These are phyloP conservation scores for Mallotus nudiflorus DNA, from an alignment of 345 rosid genomes.

Conservation along the genomic window DNA sequence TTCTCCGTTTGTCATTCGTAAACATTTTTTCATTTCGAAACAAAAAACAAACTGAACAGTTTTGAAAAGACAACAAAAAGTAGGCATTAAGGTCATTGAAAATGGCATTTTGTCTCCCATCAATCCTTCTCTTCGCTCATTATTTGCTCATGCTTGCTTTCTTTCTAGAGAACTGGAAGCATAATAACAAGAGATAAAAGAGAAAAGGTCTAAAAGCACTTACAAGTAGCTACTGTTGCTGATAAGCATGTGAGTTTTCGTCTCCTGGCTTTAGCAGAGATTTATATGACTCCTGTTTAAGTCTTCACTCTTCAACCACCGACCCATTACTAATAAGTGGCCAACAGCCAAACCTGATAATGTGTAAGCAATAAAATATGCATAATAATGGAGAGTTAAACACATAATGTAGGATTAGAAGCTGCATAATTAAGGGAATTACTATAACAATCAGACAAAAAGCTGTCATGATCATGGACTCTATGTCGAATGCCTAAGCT, in stretches of 20 bases:
- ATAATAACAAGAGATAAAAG: conserved; percentile 16
- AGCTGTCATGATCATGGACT: conserved; percentile 40
- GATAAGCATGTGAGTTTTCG: conserved; percentile 22
- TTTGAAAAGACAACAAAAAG: conserved; percentile 46
- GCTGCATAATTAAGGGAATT: conserved; percentile 17
- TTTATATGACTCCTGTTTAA: conserved; percentile 11
- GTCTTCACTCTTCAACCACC: conserved; percentile 9
- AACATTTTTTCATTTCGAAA: conserved; percentile 16
- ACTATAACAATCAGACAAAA: conserved; percentile 38
- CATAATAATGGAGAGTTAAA: conserved; percentile 28
- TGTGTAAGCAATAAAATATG: conserved; percentile 35
- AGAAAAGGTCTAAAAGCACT: conserved; percentile 19
- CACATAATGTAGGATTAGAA: conserved; percentile 17
- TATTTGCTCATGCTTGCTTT: conserved; percentile 21
- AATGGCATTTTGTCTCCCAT: conserved; percentile 37
- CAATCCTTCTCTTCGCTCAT: conserved; percentile 21
- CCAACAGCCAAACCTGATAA: conserved; percentile 54
- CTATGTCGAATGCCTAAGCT: conserved; percentile 47
- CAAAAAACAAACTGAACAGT: conserved; percentile 20
- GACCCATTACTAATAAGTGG: conserved; percentile 43
- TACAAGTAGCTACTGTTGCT: conserved; percentile 22
- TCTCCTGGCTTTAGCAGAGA: conserved; percentile 14
- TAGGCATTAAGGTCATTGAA: conserved; percentile 25
- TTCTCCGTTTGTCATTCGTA: conserved; percentile 24
- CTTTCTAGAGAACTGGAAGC: conserved; percentile 41